Evolutionary conservation across 2,329 filamentous ascomycete species (phyloP).

Genomic region (Bipolaris victoriae): DNA sequence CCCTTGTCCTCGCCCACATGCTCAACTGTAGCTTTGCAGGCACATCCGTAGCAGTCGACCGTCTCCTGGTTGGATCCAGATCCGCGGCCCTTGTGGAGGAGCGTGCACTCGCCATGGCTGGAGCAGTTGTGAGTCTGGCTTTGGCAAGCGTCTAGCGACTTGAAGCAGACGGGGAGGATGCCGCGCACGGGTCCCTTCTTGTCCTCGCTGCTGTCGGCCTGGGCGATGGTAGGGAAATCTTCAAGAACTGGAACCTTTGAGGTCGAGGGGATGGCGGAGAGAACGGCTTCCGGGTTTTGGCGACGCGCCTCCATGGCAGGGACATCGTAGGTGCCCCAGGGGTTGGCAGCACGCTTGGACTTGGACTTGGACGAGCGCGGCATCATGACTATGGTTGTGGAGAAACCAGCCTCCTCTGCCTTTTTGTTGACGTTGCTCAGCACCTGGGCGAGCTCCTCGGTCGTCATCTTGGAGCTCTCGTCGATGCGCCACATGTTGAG

Average conservation of each 20-base stretch:
- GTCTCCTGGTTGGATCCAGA: constrained; percentile 49
- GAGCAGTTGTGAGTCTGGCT: constrained; percentile 78
- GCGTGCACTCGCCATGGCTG: constrained; percentile 76
- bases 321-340: constrained; percentile 46
- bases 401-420: constrained; percentile 25
- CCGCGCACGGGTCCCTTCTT: constrained; percentile 51
- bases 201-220: constrained; percentile 22
- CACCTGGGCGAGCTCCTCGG: constrained; percentile 21
- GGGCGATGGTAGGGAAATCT: constrained; percentile 35
- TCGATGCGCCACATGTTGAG: constrained; percentile 35
- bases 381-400: constrained; percentile 49
- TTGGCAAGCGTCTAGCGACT: constrained; percentile 70
- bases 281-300: constrained; percentile 40
- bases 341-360: constrained; percentile 41
- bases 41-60: constrained; percentile 76
- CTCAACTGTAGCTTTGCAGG: constrained; percentile 68
- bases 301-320: constrained; percentile 36
- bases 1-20: constrained; percentile 57
- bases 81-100: constrained; percentile 62
- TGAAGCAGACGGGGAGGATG: constrained; percentile 76
- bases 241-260: constrained; percentile 37
- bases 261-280: constrained; percentile 37
- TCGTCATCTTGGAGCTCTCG: constrained; percentile 27
- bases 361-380: constrained; percentile 32
- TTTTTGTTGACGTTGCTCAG: constrained; percentile 19